phyloP scores from a whole-genome alignment of 202 grass and related monocot species.

The Schoenoplectus tabernaemontani region DNA sequence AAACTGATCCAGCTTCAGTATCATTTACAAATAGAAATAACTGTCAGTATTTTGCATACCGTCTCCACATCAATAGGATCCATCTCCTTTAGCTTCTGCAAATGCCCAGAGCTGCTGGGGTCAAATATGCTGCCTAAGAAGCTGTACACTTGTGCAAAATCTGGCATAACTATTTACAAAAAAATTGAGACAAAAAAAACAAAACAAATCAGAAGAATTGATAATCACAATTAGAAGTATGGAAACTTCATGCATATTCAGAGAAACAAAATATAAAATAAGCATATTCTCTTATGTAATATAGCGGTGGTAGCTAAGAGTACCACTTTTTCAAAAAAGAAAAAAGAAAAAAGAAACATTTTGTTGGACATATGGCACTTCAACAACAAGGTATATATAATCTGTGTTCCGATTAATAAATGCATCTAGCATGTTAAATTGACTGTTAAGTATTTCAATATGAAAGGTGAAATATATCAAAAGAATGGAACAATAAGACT shows the following conservation, averaged over 20 bases:
- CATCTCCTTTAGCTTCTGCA: constrained; percentile 94
- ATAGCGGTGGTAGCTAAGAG: too few species aligned
- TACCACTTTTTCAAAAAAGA: too few species aligned
- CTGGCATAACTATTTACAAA: constrained; percentile 65
- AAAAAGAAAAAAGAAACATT: constrained; percentile 1
- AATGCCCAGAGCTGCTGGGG: constrained; percentile 70
- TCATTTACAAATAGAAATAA: not conserved
- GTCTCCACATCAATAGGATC: constrained; percentile 96
- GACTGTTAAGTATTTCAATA: not conserved
- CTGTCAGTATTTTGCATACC: constrained; percentile 31
- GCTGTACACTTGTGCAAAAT: constrained; percentile 75
- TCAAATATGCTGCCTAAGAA: constrained; percentile 85
- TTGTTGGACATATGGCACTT: not conserved
- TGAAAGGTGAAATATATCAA: not conserved
- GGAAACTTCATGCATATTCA: not conserved
- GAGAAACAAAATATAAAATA: constrained; percentile 13
- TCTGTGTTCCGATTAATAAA: constrained; percentile 1
- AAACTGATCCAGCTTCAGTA: not conserved
- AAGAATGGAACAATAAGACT: not conserved
- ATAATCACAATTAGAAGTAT: not conserved
- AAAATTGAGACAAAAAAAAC: constrained; percentile 38
- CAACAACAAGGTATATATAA: not conserved
- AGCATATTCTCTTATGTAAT: too few species aligned
- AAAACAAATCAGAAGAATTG: constrained; percentile 3
- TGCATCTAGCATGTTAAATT: not conserved